These are phyloP conservation scores for Salmacisia buchloeana DNA, from an alignment of 1,284 basidiomycete species.

Conservation along the genomic window DNA sequence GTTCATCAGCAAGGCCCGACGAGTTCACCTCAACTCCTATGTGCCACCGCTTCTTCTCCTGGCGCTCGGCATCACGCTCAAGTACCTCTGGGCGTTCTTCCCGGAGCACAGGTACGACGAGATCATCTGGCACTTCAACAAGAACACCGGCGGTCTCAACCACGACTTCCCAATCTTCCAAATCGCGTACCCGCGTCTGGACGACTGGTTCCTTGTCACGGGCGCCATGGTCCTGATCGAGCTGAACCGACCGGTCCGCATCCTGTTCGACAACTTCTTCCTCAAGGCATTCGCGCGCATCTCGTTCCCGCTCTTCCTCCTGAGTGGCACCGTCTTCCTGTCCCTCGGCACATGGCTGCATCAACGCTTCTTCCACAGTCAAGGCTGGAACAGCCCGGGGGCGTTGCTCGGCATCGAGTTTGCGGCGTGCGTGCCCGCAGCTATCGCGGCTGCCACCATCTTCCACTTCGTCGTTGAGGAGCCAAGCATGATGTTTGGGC, in stretches of 20 bases:
- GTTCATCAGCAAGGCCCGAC: background rate
- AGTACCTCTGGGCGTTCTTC: conserved; percentile 31
- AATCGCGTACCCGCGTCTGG: conserved; percentile 29
- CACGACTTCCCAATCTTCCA: conserved; percentile 13
- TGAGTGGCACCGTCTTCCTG: conserved; percentile 30
- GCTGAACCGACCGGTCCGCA: conserved; percentile 11
- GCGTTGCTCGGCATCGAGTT: conserved; percentile 20
- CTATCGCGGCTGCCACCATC: conserved; percentile 4
- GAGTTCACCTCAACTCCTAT: conserved; percentile 12
- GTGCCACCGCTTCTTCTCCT: conserved; percentile 19
- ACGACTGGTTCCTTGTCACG: conserved; percentile 33
- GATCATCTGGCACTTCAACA: conserved; percentile 24
- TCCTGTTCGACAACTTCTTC: conserved; percentile 10
- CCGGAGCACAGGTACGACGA: conserved; percentile 21
- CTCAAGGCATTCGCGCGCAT: conserved; percentile 25
- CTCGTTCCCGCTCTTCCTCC: conserved; percentile 29
- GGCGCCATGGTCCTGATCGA: conserved; percentile 30
- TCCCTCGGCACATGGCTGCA: conserved; percentile 23
- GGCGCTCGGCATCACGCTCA: conserved; percentile 22
- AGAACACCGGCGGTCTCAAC: conserved; percentile 26
- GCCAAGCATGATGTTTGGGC: conserved; percentile 5
- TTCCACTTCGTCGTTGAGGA: conserved; percentile 11
- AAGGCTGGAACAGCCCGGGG: conserved; percentile 17
- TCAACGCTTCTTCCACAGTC: conserved; percentile 12
- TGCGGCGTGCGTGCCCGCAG: conserved; percentile 18